A percentile compares a stretch with the other conserved stretches of the same genome.
Conservation (phyloP, 2,329 filamentous ascomycete genomes). For the Alternaria rosae region DNA sequence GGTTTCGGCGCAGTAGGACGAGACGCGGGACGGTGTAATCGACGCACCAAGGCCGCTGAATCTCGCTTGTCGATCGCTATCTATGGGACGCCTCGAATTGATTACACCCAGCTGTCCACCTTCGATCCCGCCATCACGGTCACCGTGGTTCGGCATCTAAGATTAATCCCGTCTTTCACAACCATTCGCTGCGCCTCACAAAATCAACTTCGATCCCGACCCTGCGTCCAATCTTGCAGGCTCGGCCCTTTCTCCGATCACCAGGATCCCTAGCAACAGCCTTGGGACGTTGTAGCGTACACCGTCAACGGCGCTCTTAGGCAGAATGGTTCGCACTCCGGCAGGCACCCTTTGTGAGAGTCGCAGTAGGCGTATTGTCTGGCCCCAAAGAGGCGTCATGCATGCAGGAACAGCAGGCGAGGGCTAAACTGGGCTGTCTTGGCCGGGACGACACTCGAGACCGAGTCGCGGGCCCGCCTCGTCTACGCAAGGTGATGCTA, state of each 20-base stretch:
- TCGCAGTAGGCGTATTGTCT: slow-evolving; percentile 19
- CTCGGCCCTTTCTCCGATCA: neutral
- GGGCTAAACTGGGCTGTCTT: slow-evolving; percentile 26
- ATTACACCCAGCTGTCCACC: slow-evolving; percentile 16
- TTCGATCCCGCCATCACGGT: slow-evolving; percentile 3
- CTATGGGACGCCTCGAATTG: slow-evolving; percentile 18
- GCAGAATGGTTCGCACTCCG: neutral
- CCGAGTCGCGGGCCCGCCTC: slow-evolving; percentile 28
- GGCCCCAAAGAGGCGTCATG: slow-evolving; percentile 16
- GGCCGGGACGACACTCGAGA: slow-evolving; percentile 19
- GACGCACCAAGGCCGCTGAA: neutral
- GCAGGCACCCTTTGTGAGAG: neutral
- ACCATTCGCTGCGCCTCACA: neutral
- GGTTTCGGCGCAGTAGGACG: neutral
- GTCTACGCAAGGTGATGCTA: slow-evolving; percentile 18
- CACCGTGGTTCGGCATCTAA: slow-evolving; percentile 10
- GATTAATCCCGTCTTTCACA: slow-evolving; percentile 1
- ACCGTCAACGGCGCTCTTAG: neutral
- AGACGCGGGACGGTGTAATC: slow-evolving; percentile 1
- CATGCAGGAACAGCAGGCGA: slow-evolving; percentile 25
- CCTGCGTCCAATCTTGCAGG: slow-evolving; percentile 1
- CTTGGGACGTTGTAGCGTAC: neutral
- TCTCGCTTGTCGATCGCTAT: slow-evolving; percentile 17
- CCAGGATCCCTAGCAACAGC: neutral
- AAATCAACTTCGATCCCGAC: neutral